Base-by-base conservation (phyloP, 2,329 filamentous ascomycete genomes). In the Colletotrichum sp. region DNA sequence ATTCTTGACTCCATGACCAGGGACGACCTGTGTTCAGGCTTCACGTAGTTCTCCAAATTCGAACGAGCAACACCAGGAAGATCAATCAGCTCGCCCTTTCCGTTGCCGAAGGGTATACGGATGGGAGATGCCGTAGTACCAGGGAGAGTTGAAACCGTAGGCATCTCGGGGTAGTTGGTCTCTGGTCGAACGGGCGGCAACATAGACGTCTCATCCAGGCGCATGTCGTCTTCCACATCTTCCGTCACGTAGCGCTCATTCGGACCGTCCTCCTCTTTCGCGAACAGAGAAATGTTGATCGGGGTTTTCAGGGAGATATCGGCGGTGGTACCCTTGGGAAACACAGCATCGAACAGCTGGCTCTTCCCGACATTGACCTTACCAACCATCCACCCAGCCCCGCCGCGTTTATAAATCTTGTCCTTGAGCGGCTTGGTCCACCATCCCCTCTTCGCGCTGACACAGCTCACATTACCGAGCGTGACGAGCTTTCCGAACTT, bases 311-410 rank as follows among this genome's bases (percentile, higher is more conserved):
- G 66, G 19, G 77, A 44, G 7, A 76, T 63, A 36, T 16, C 64
- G 8, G 69, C 70, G 19, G 77, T 76, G n/a, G 75, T 78, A 30
- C 92, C 93, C 88, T 94, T 96, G 6, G 98, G 96, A 80, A 96
- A 98, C 9, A 98, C 92, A 6, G 93, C 91, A 79, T 97, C 93
- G 76, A 98, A 98, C 3, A 99, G 90, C 81, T 94, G 94, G 80
- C 96, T 98, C 85, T 99, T 99, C 28, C 97, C 98, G 4, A 98
- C 98, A 82, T 99, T 99, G 77, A 96, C 95, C 84, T 98, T 98
- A n/a, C 97, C 97, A 4, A 99, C 94, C 88, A 99, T 93, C 96
- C 97, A 99, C 19, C 94, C 93, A 19, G 93, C 97, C 6, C 96
- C 96, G 6, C 95, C 96, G 65, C 95, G 91, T 59, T 92, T 86